Base-by-base conservation (phyloP, 192 early-diverging fungal species). In the Dispira parvispora region DNA sequence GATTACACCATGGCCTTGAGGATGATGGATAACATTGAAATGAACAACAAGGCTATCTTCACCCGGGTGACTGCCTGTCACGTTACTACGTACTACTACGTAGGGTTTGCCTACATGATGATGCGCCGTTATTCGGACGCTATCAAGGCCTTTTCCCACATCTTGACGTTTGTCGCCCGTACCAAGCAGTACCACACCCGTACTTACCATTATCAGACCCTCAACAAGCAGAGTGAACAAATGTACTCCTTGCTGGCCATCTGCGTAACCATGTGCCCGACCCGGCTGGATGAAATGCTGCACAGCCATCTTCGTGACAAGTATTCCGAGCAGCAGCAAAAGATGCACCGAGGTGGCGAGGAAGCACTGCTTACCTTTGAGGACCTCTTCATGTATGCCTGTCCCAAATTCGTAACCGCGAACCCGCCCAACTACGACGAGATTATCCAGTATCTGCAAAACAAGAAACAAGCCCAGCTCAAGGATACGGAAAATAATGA, bases 51-150 rank as follows among this genome's bases (percentile, higher is more conserved):
- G 73, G 91, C 88, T 23, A 82, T 95, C 62, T 95, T 92, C 76
- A 86, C 92, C 20, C 82, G 94, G 43, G 92, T 97, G 8, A 93
- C 90, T n/a, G 91, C 91, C 6, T 94, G 94, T 79, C 91, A 97
- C 68, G 90, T 97, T 42, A 93, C 92, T 20, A 90, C 91, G 11
- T 95, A 89, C 80, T 98, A 98, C 78, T 94, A 95, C 74, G 88
- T 94, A 43, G 94, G 91, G 46, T 95, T 98, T 70, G 82, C 91
- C 42, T 98, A 95, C 79, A 84, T 94, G 88, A 98, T 98, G 94
- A 90, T 95, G 90, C 78, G 91, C 52, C 80, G 94, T 65, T 98
- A 94, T 68, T 82, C 90, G 45, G 94, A 98, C 68, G 94, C 94
- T 55, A 90, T 92, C 76, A 87, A 85, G 68, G 83, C 88, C 10